Percentiles rank a stretch among this genome's conserved stretches.
Evolutionary conservation across 140 eudicot genomes (phyloP).

Genomic region (Oenanthe javanica): DNA sequence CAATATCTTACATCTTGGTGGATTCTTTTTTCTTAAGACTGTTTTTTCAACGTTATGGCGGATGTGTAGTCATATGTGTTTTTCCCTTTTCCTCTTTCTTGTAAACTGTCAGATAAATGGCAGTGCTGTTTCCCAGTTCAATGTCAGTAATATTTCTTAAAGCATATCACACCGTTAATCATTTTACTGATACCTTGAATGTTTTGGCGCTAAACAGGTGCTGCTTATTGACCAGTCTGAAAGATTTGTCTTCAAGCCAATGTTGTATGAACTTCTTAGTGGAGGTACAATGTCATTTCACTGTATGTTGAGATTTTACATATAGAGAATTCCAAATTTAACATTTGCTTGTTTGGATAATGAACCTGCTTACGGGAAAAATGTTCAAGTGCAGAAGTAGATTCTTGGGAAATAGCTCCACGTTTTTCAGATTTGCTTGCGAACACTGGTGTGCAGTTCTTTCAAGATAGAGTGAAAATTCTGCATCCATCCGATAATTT

Average conservation of each 20-base stretch:
- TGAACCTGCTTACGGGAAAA: constrained; percentile 13
- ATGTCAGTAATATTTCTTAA: not conserved
- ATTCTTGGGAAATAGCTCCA: constrained; percentile 98
- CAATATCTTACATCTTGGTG: not conserved
- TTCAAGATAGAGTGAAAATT: constrained; percentile 65
- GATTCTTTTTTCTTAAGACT: not conserved
- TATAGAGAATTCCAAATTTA: not conserved
- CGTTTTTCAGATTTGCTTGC: constrained; percentile 81
- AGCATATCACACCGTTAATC: not conserved
- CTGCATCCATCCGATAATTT: constrained; percentile 57
- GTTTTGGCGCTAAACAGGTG: constrained; percentile 43
- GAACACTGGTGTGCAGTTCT: constrained; percentile 60
- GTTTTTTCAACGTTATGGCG: not conserved
- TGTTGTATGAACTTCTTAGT: constrained; percentile 89
- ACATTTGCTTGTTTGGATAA: not conserved
- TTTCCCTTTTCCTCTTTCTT: not conserved
- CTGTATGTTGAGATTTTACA: not conserved
- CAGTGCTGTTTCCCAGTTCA: not conserved
- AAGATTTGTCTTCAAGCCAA: constrained; percentile 93
- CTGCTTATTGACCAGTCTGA: constrained; percentile 93
- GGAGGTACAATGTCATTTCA: constrained; percentile 61
- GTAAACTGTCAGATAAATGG: not conserved
- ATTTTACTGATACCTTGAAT: not conserved
- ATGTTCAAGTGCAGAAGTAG: constrained; percentile 70
- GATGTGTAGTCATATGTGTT: not conserved